Base-by-base conservation (phyloP, 1,139 yeast genomes). In the Eremothecium gossypii region DNA sequence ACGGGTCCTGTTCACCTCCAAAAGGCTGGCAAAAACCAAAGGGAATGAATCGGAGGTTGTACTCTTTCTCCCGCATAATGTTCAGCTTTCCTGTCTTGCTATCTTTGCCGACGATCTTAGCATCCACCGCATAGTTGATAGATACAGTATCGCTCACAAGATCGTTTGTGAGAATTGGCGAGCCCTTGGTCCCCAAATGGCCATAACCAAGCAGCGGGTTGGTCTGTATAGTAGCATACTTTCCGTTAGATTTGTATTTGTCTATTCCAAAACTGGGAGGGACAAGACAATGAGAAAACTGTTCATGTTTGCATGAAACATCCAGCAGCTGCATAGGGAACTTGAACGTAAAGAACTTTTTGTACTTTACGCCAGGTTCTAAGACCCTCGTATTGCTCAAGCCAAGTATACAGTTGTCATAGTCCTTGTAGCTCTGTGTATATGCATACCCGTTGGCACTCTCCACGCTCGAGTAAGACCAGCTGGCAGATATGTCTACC, bases 231-330 rank as follows among this genome's bases (percentile, higher is more conserved):
- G 51, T 41, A 58, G 50, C 70, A 39, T 58, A 57, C 34, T 51
- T 53, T 0, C 60, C 59, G 12, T 47, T 43, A 68, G 52, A 51
- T 30, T 51, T 53, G 17, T 73, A 66, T 27, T 60, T 59, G 54
- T 77, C 81, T 3, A 77, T 58, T 2, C 87, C 87, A 58, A 77
- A 64, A 20, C 83, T 70, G 9, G 87, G 86, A 0, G 87, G 87
- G 7, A 81, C 68, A 39, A 73, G 56, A 33, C 74, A 66, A 57
- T 80, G 87, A 1, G 74, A 65, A 30, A 70, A 62, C 11, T 71
- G 62, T 33, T 73, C 71, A 49, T 77, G 76, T 20, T 71, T 66
- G 55, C 87, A 80, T 2, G 70, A 63, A 30, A 70, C 71, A 52
- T 80, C 87, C 33, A 81, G 61, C 36, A 79, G 60, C 44, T 68